Base-by-base conservation (phyloP, 441 rosid genomes). In the Rhodomyrtus psidioides region DNA sequence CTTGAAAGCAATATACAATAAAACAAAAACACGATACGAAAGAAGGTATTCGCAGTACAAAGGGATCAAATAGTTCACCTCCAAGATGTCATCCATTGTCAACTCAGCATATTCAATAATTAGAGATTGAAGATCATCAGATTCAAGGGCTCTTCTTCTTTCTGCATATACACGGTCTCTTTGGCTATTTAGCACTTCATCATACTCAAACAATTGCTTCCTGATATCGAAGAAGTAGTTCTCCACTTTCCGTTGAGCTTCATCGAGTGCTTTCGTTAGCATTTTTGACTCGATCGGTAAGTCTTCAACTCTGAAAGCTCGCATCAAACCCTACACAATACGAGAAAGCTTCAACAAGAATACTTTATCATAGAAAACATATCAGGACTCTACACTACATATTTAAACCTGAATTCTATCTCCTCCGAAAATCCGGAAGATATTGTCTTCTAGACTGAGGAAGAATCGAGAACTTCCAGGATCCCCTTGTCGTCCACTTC, bases 401-500 rank as follows among this genome's bases (percentile, higher is more conserved):
- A 55, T 58, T 83, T 89, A 89, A 85, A 97, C 98, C 99, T 97
- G 97, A 88, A 97, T 97, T 83, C 99, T 90, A 86, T 97, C 98
- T 85, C 97, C 99, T 34, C 99, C 99, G 54, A 97, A 97, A 86
- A 95, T 95, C 34, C 99, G 93, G 87, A 97, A 97, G 90, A 96
- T 93, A 92, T 96, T 97, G 91, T 97, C 99, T 93, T 97, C 99
- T 85, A 96, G 99, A 93, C 99, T 96, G 49, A 94, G 93, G 91
- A 97, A 97, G 90, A 96, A 96, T 86, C 98, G 98, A 60, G 99
- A 97, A 91, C 99, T 93, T 89, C 99, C 99, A 86, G 99, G 99
- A 90, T 95, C 99, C 65, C 99, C 99, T 89, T 97, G 99, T 86
- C 99, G 93, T 82, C 99, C 99, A 93, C 94, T 94, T 88, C 98